Conservation (phyloP, 1,139 yeast genomes). For the Debaryomyces subglobosus region DNA sequence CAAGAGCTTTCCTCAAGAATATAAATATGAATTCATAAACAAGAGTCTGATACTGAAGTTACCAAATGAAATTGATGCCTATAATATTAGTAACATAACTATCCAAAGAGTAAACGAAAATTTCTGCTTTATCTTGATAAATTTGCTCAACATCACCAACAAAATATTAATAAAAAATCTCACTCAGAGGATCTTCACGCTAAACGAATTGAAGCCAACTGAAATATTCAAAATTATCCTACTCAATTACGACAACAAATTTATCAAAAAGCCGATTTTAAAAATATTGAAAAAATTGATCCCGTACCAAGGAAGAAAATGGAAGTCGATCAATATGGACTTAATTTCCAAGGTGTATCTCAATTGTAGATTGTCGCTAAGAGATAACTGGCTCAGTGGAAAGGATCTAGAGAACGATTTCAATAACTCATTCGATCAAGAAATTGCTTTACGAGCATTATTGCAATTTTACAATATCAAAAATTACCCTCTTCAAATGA, state of each 20-base stretch:
- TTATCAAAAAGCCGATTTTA: slow-evolving; percentile 70
- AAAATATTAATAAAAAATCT: slow-evolving; percentile 48
- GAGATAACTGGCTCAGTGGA: slow-evolving; percentile 91
- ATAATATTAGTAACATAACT: slow-evolving; percentile 31
- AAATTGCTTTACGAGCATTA: slow-evolving; percentile 78
- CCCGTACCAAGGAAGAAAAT: slow-evolving; percentile 91
- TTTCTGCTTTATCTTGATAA: slow-evolving; percentile 47
- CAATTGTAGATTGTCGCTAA: slow-evolving; percentile 68
- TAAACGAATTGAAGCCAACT: slow-evolving; percentile 59
- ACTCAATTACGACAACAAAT: slow-evolving; percentile 58
- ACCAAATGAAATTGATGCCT: slow-evolving; percentile 28
- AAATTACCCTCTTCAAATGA: slow-evolving; percentile 56
- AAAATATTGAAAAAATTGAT: slow-evolving; percentile 76
- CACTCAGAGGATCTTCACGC: slow-evolving; percentile 56
- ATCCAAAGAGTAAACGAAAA: slow-evolving; percentile 42
- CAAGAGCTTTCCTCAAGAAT: slow-evolving; percentile 18
- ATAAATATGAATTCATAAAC: slow-evolving; percentile 33
- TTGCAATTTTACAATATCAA: slow-evolving; percentile 76
- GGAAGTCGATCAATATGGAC: slow-evolving; percentile 95
- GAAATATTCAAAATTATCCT: slow-evolving; percentile 48
- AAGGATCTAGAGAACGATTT: slow-evolving; percentile 76
- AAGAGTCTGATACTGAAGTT: slow-evolving; percentile 29
- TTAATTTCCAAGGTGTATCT: slow-evolving; percentile 84
- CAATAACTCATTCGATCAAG: slow-evolving; percentile 83
- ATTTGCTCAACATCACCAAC: slow-evolving; percentile 48